Conservation (phyloP, 2,329 filamentous ascomycete genomes). For the Epichloe sibirici region DNA sequence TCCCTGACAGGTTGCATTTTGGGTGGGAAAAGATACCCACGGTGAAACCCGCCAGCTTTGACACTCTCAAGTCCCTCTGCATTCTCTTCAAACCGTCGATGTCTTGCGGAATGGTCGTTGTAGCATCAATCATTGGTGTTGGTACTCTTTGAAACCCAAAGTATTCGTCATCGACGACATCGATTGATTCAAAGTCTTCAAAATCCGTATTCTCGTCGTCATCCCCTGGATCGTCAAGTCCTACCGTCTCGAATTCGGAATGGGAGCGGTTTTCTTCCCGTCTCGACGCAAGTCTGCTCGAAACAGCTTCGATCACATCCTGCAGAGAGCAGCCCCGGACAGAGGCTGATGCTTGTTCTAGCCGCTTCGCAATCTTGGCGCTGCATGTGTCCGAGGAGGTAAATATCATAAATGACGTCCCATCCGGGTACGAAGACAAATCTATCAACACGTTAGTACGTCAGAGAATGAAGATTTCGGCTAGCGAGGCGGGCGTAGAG, state of each 20-base stretch:
- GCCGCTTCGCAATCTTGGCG: slow-evolving; percentile 28
- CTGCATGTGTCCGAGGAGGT: slow-evolving; percentile 23
- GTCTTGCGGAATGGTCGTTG: not conserved
- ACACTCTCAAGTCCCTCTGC: slow-evolving; percentile 32
- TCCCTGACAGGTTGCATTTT: slow-evolving; percentile 22
- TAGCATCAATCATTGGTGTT: not conserved
- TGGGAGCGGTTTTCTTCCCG: not conserved
- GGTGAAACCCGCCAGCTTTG: slow-evolving; percentile 55
- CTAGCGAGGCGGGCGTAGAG: slow-evolving; percentile 4
- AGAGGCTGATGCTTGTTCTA: slow-evolving; percentile 25
- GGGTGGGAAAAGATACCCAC: slow-evolving; percentile 49
- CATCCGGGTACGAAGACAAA: slow-evolving; percentile 25
- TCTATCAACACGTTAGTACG: slow-evolving; percentile 10
- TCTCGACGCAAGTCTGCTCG: not conserved
- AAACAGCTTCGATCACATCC: slow-evolving; percentile 3
- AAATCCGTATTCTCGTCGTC: not conserved
- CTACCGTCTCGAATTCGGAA: not conserved
- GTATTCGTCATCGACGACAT: slow-evolving; percentile 2
- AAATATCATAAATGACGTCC: slow-evolving; percentile 30
- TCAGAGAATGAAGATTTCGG: not conserved
- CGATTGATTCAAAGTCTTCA: not conserved
- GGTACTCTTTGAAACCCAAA: slow-evolving; percentile 1
- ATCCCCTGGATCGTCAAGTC: not conserved
- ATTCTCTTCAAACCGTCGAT: slow-evolving; percentile 1
- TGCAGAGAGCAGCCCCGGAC: slow-evolving; percentile 11